Base-by-base conservation (phyloP, 1,284 basidiomycete genomes). In the Microbotryomycetes sp. region DNA sequence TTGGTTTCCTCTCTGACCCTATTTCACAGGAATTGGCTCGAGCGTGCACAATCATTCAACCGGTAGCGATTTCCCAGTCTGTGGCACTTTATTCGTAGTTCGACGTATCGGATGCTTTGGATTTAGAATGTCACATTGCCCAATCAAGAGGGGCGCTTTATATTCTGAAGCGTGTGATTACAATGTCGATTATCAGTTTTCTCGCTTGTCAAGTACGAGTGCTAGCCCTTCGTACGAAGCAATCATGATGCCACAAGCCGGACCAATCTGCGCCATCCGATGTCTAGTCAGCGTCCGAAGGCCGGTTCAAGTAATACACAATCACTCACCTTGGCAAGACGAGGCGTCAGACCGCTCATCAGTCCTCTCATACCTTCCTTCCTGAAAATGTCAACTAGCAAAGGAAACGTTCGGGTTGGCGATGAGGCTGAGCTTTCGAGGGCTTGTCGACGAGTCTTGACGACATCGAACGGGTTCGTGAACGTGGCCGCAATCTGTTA, bases 241-340 rank as follows among this genome's bases (percentile, higher is more conserved):
- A 74, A 98, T 97, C 91, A 94, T 93, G 66, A 94, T 88, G 29
- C 94, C 94, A 76, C 96, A 98, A 27, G 96, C 93, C n/a, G 96
- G 96, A 4, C 92, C 94, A 66, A 97, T 57, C 63, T 65, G 45
- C 5, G 4, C 7, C 2, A 26, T 18, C 47, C 15, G 18, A 52
- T 4, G 18, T 4, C n/a, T 11, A 4, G 13, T n/a, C 1, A 5
- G 9, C n/a, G n/a, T n/a, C n/a, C n/a, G n/a, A n/a, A n/a, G n/a
- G n/a, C n/a, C n/a, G n/a, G n/a, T n/a, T n/a, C n/a, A n/a, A n/a
- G n/a, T n/a, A n/a, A n/a, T n/a, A n/a, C n/a, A n/a, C n/a, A n/a
- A n/a, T n/a, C n/a, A 41, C 63, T 41, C 24, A 66, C 92, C 77
- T 98, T 98, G 29, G 85, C 91, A 56, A 94, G 85, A 35, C 94